Conservation (phyloP, 2,329 filamentous ascomycete genomes). For the Penicillium sp. region DNA sequence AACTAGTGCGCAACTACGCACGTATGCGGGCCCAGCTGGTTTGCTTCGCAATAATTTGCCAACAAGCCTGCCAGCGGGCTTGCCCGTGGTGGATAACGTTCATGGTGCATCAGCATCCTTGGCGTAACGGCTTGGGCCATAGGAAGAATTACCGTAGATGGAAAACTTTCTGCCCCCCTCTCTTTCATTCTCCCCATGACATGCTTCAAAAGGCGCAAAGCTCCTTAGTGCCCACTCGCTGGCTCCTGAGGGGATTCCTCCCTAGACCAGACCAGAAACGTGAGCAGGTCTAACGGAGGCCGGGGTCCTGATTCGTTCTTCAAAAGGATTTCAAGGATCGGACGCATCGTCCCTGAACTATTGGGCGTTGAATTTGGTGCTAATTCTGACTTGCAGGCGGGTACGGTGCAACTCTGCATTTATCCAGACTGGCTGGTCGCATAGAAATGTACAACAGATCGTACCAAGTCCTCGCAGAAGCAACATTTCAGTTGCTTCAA, state of each 20-base stretch:
- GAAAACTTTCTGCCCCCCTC: too few species aligned
- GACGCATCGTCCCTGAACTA: constrained; percentile 15
- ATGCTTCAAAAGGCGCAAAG: constrained; percentile 7
- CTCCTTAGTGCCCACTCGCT: too few species aligned
- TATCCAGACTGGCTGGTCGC: background rate
- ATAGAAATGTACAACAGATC: too few species aligned
- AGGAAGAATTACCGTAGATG: constrained; percentile 4
- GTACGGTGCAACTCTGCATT: constrained; percentile 1
- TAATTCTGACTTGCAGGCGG: constrained; percentile 6
- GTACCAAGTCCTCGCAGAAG: too few species aligned
- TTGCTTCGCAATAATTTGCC: background rate
- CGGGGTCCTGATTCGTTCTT: constrained; percentile 12
- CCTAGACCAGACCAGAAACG: constrained; percentile 16
- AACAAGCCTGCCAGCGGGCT: constrained; percentile 23
- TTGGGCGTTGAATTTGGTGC: constrained; percentile 4
- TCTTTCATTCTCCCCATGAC: constrained; percentile 3
- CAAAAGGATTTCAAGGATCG: constrained; percentile 17
- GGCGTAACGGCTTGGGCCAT: constrained; percentile 30
- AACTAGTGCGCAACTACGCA: too few species aligned
- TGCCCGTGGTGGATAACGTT: constrained; percentile 25
- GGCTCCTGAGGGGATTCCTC: too few species aligned
- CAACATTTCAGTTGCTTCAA: too few species aligned
- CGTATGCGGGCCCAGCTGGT: too few species aligned
- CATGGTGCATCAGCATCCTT: constrained; percentile 12
- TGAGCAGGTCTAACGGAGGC: constrained; percentile 8